Evolutionary conservation across 192 early-diverging fungal species (phyloP), one percentile per base, ranked within the genome.

Genomic region (Coemansia javaensis): DNA sequence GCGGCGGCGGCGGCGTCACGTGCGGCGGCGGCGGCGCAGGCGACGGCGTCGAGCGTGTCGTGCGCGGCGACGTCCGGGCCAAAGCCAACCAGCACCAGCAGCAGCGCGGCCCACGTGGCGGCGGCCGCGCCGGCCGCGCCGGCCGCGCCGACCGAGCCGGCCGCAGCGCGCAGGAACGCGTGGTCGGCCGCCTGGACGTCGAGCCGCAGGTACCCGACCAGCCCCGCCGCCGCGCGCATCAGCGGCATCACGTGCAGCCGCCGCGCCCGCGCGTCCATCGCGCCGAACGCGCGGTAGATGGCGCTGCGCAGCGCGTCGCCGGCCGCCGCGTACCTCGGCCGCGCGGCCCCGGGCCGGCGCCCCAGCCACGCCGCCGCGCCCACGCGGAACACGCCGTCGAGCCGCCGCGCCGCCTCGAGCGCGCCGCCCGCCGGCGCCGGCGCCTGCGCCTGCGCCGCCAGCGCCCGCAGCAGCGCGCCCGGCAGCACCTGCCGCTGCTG

Each of bases 321-420:
- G 0, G 50, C 42, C 15, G 45, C 12, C 15, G 48, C 46, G 24
- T 60, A 72, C 33, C 56, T 64, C 48, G 68, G 56, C 31, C 39
- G 28, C 2, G 47, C 13, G 0, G 31, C 25, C 10, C 33, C 50
- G 7, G 47, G n/a, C 7, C 50, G 32, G 2, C n/a, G 33, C 17
- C 56, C 61, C n/a, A 72, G 53, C 68, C 68, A 72, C 23, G 47
- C 12, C 22, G 46, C 40, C 0, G 61, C 61, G 24, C 61, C 52
- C 2, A 31, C n/a, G 15, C 31, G n/a, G 21, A 72, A 54, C 24
- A 60, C 14, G 8, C 30, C 32, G 36, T 64, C 53, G 14, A 64
- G 40, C 18, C 32, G 46, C 15, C 44, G 47, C 32, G 49, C 42
- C n/a, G 22, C 35, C 9, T 64, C 44, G n/a, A n/a, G n/a, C n/a